Evolutionary conservation across 2,329 filamentous ascomycete species (phyloP).

Genomic region (Aspergillus novoparasiticus): DNA sequence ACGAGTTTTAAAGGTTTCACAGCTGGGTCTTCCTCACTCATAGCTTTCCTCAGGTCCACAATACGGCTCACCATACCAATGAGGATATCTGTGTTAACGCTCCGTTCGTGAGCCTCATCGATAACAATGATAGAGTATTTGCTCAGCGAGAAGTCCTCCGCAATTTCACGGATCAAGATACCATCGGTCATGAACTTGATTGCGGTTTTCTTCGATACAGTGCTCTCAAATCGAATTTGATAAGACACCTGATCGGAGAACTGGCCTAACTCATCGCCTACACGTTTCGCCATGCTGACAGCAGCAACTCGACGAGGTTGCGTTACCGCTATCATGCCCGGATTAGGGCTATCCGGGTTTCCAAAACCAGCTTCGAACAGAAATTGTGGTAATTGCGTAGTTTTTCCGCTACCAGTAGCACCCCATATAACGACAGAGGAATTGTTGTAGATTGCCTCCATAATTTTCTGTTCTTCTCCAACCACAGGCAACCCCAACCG

Average conservation of each 20-base stretch:
- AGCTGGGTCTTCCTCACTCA: slow-evolving; percentile 70
- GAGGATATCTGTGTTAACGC: slow-evolving; percentile 96
- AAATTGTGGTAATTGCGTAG: slow-evolving; percentile 95
- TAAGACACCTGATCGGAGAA: slow-evolving; percentile 80
- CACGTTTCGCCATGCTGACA: slow-evolving; percentile 93
- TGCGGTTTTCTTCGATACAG: slow-evolving; percentile 74
- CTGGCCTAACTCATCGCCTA: slow-evolving; percentile 79
- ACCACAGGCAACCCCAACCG: slow-evolving; percentile 85
- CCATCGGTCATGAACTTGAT: slow-evolving; percentile 99
- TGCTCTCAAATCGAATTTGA: slow-evolving; percentile 93
- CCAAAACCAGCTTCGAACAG: slow-evolving; percentile 93
- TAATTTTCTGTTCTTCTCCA: slow-evolving; percentile 93
- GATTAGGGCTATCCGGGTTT: slow-evolving; percentile 72
- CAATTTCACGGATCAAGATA: slow-evolving; percentile 87
- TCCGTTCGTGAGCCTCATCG: slow-evolving; percentile 95
- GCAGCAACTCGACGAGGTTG: slow-evolving; percentile 94
- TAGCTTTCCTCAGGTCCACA: slow-evolving; percentile 76
- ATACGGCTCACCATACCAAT: slow-evolving; percentile 96
- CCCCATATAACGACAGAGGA: slow-evolving; percentile 89
- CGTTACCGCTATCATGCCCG: slow-evolving; percentile 92
- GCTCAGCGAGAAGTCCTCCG: slow-evolving; percentile 80
- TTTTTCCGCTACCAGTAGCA: slow-evolving; percentile 95
- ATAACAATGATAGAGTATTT: slow-evolving; percentile 95
- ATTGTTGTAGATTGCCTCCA: slow-evolving; percentile 95
- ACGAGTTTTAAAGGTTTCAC: slow-evolving; percentile 84